These are phyloP conservation scores for Candida vaughaniae DNA, from an alignment of 805 yeast genomes.

Conservation along the genomic window DNA sequence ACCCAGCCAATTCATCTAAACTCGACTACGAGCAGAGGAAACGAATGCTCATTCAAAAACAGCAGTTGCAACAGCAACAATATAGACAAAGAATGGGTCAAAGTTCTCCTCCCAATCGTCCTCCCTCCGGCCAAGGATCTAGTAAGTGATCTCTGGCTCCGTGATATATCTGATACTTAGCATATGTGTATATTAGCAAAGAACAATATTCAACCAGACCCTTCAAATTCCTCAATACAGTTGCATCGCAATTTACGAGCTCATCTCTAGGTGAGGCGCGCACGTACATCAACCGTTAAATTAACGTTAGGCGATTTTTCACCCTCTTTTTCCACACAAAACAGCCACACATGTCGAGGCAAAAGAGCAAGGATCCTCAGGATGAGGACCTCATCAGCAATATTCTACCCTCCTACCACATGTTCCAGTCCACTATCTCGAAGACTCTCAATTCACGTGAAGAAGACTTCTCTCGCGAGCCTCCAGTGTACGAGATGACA, in stretches of 20 bases:
- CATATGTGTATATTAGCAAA: too few relatives aligned
- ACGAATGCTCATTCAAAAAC: slow-evolving; percentile 32
- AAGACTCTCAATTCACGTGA: slow-evolving; percentile 34
- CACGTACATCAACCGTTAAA: too few relatives aligned
- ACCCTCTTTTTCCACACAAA: not conserved
- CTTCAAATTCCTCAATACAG: too few relatives aligned
- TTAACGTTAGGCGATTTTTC: not conserved
- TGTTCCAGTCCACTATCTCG: slow-evolving; percentile 43
- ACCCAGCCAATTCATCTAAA: slow-evolving; percentile 24
- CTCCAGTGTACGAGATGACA: slow-evolving; percentile 36
- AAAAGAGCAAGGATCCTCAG: too few relatives aligned
- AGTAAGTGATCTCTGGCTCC: not conserved
- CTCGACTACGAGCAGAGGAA: slow-evolving; percentile 38
- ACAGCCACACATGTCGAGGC: not conserved
- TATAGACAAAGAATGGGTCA: slow-evolving; percentile 8
- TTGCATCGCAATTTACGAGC: too few relatives aligned
- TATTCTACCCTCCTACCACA: slow-evolving; percentile 44
- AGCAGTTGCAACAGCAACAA: slow-evolving; percentile 20
- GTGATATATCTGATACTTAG: too few relatives aligned
- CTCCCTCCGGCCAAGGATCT: not conserved
- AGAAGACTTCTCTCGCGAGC: slow-evolving; percentile 40
- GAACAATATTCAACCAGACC: too few relatives aligned
- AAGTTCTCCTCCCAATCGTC: not conserved
- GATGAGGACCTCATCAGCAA: slow-evolving; percentile 27
- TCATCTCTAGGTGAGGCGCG: too few relatives aligned